phyloP scores from a whole-genome alignment of 371 early-diverging fungal species.

The Paraphysoderma sedebokerense region DNA sequence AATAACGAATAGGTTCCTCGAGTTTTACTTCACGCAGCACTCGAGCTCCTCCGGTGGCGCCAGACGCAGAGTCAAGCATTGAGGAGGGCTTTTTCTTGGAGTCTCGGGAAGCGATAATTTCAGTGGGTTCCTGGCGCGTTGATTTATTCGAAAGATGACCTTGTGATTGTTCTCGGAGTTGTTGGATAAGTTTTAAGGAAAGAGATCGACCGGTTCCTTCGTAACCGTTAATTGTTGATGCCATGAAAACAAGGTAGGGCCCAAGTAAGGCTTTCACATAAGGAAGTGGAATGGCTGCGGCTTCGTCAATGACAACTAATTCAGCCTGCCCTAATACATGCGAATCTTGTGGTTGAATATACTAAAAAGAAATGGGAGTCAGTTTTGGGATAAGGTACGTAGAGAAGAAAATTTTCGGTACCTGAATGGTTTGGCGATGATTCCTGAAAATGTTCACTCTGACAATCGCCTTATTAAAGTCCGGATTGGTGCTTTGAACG shows the following conservation, averaged over 20 bases:
- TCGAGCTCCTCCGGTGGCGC: constrained; percentile 39
- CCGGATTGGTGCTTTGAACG: constrained; percentile 84
- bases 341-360: constrained; percentile 89
- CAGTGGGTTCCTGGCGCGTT: constrained; percentile 22
- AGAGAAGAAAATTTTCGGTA: constrained; percentile 5
- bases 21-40: constrained; percentile 76
- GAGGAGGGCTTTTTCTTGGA: constrained; percentile 15
- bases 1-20: constrained; percentile 93
- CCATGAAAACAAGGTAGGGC: constrained; percentile 93
- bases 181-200: constrained; percentile 84
- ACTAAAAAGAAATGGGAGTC: constrained; percentile 18
- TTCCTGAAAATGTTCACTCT: constrained; percentile 88
- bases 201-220: constrained; percentile 99
- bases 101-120: too few relatives aligned
- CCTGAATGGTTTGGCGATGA: constrained; percentile 95
- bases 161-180: constrained; percentile 76
- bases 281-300: constrained; percentile 97
- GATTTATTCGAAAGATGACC: constrained; percentile 39
- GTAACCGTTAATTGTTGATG: constrained; percentile 98
- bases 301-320: constrained; percentile 98
- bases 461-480: constrained; percentile 85
- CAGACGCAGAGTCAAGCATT: constrained; percentile 19
- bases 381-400: background rate
- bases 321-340: constrained; percentile 89
- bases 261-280: constrained; percentile 80